These are phyloP conservation scores for Pythium scleroteichum DNA, from an alignment of 352 stramenopile genomes.

Conservation along the genomic window DNA sequence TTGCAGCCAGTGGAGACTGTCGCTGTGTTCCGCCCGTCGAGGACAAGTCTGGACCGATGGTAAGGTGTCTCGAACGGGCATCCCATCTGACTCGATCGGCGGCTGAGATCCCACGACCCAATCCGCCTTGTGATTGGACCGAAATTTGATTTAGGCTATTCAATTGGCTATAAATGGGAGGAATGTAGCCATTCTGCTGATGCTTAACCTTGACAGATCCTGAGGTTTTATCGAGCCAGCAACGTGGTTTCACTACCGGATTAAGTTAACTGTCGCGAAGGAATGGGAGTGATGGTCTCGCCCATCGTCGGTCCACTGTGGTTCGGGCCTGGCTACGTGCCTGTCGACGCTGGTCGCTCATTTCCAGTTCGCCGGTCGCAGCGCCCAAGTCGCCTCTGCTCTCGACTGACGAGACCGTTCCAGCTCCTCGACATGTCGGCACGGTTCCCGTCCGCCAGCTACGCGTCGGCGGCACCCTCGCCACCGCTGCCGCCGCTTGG, in stretches of 20 bases:
- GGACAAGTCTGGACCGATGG: too few relatives aligned
- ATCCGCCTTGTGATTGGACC: too few relatives aligned
- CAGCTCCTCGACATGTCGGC: neutral
- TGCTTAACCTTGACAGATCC: neutral
- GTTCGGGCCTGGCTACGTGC: constrained; percentile 3
- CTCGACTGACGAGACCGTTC: neutral
- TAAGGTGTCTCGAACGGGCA: too few relatives aligned
- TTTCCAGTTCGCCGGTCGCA: constrained; percentile 19
- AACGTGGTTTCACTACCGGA: neutral
- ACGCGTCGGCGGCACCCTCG: neutral
- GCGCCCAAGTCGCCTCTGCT: neutral
- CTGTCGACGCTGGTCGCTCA: constrained; percentile 8
- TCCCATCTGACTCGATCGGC: too few relatives aligned
- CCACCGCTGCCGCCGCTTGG: neutral
- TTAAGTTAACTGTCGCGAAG: constrained; percentile 9
- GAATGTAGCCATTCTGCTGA: neutral
- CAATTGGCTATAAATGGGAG: too few relatives aligned
- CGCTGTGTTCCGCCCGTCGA: too few relatives aligned
- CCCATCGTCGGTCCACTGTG: neutral
- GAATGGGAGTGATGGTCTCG: constrained; percentile 24
- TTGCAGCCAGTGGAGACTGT: too few relatives aligned
- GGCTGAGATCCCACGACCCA: too few relatives aligned
- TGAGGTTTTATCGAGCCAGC: too few relatives aligned
- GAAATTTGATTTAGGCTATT: too few relatives aligned
- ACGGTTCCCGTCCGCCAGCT: neutral